Conservation (phyloP, 2,329 filamentous ascomycete species). For the Pseudogymnoascus sp. region DNA sequence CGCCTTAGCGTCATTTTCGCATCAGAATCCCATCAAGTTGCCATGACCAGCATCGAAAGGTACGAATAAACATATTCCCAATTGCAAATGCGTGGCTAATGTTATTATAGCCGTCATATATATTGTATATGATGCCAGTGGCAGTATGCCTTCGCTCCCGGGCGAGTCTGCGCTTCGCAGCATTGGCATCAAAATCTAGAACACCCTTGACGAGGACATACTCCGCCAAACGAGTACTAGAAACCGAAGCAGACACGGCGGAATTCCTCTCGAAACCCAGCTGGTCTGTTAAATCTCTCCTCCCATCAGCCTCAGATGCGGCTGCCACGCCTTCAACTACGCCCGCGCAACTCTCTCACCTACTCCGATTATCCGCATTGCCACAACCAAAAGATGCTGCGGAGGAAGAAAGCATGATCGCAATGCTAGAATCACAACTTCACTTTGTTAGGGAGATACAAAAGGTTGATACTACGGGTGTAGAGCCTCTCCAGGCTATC, state of each 20-base stretch:
- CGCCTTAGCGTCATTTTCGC: constrained; percentile 4
- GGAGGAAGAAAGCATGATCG: constrained; percentile 65
- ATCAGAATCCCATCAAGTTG: constrained; percentile 5
- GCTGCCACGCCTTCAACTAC: constrained; percentile 18
- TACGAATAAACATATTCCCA: background rate
- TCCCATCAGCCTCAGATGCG: constrained; percentile 39
- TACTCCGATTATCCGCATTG: constrained; percentile 83
- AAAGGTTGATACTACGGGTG: constrained; percentile 62
- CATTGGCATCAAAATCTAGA: background rate
- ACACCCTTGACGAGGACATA: background rate
- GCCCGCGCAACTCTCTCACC: constrained; percentile 43
- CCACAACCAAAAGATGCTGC: constrained; percentile 57
- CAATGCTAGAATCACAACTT: constrained; percentile 72
- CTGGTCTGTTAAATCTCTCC: constrained; percentile 77
- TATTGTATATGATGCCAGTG: constrained; percentile 4
- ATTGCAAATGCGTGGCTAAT: constrained; percentile 7
- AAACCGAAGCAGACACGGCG: constrained; percentile 15
- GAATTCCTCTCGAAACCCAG: constrained; percentile 62
- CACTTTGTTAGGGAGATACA: constrained; percentile 88
- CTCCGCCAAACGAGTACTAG: constrained; percentile 3
- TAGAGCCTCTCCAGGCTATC: constrained; percentile 71
- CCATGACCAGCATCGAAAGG: background rate
- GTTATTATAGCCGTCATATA: background rate
- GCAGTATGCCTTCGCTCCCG: constrained; percentile 4
- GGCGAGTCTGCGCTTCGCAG: background rate